Conservation (phyloP, 2,329 filamentous ascomycete genomes). For the Calonectria leucothoes region DNA sequence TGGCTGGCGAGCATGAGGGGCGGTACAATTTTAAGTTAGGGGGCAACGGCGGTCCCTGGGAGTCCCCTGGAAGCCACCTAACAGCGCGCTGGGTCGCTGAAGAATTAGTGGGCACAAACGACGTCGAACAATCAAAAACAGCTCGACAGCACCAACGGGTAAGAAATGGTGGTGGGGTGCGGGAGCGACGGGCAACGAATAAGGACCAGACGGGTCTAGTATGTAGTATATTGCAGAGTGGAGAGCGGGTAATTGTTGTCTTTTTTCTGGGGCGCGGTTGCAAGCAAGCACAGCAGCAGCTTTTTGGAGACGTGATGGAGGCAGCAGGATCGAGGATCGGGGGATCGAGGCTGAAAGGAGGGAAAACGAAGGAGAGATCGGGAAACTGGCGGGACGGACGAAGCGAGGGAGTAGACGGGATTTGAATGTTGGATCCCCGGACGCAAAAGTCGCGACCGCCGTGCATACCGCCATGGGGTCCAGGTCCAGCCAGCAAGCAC, state of each 20-base stretch:
- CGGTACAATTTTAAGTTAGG: constrained; percentile 31
- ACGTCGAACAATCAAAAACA: background rate
- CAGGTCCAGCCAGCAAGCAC: background rate
- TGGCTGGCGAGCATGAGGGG: constrained; percentile 31
- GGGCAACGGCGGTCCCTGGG: constrained; percentile 23
- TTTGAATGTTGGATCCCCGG: constrained; percentile 22
- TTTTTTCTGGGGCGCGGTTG: background rate
- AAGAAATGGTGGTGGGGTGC: constrained; percentile 1
- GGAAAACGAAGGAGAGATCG: background rate
- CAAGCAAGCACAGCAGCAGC: background rate
- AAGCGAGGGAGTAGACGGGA: constrained; percentile 14
- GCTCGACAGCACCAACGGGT: background rate
- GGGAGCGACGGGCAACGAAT: constrained; percentile 3
- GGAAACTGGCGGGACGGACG: background rate
- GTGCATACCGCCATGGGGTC: constrained; percentile 9
- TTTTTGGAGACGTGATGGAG: background rate
- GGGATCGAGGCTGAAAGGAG: background rate
- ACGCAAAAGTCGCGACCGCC: constrained; percentile 10
- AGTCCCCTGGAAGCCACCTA: constrained; percentile 11
- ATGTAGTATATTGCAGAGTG: background rate
- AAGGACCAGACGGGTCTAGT: background rate
- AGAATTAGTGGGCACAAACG: background rate
- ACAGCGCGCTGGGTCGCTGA: constrained; percentile 14
- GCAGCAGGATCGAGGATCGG: background rate
- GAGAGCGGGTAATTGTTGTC: background rate